Conservation (phyloP, 352 stramenopile genomes). For the Pythium dissimile region DNA sequence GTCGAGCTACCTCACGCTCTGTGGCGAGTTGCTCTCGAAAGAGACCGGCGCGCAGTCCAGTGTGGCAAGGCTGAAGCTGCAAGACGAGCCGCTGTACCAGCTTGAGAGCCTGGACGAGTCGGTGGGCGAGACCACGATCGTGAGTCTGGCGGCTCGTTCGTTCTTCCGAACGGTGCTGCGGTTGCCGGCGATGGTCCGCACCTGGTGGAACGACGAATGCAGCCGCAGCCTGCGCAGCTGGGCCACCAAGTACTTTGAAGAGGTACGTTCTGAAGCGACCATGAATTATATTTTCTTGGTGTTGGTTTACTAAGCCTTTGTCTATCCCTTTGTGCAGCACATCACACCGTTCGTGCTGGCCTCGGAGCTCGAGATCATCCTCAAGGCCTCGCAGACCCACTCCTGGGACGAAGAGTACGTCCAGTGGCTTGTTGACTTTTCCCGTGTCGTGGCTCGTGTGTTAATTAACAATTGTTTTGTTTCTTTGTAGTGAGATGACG, state of each 20-base stretch:
- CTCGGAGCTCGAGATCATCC: conserved; percentile 75
- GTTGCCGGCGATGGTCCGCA: conserved; percentile 82
- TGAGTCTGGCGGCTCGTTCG: conserved; percentile 51
- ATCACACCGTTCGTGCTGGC: conserved; percentile 79
- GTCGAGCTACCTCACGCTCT: conserved; percentile 59
- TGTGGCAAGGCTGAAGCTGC: conserved; percentile 27
- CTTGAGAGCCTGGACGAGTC: conserved; percentile 31
- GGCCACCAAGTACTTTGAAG: conserved; percentile 87
- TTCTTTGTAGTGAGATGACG: conserved; percentile 60
- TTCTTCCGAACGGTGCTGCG: conserved; percentile 83
- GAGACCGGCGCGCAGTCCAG: conserved; percentile 33
- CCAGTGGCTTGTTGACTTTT: background rate
- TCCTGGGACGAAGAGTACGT: conserved; percentile 66
- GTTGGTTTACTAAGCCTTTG: background rate
- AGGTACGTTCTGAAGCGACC: conserved; percentile 38
- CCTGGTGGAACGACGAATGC: conserved; percentile 91
- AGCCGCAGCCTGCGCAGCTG: conserved; percentile 73
- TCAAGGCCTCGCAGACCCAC: conserved; percentile 45
- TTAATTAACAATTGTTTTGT: conserved; percentile 1
- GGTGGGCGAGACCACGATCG: conserved; percentile 5
- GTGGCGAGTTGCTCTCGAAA: conserved; percentile 58
- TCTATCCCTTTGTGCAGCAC: conserved; percentile 26
- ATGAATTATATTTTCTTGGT: background rate
- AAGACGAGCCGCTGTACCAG: conserved; percentile 48
- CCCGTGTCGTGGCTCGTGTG: background rate